phyloP scores from a whole-genome alignment of 768 basidiomycete genomes.

The Trametes punicea region DNA sequence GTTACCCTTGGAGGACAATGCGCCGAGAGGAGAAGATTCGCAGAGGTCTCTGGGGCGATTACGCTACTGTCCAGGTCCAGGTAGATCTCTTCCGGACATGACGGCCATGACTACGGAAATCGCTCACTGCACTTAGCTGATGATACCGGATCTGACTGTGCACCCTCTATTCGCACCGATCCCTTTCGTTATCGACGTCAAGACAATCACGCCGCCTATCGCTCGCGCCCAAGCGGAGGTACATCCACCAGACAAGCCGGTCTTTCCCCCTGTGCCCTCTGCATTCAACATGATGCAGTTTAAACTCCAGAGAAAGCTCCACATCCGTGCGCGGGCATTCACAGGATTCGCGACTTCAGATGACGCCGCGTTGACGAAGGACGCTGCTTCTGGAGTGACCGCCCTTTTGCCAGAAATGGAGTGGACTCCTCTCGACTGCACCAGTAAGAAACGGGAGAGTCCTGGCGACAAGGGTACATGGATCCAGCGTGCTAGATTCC shows the following conservation, averaged over 20 bases:
- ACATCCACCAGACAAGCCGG: conserved; percentile 5
- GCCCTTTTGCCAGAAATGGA: background rate
- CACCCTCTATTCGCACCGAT: conserved; percentile 21
- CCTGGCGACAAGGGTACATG: conserved; percentile 10
- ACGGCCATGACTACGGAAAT: background rate
- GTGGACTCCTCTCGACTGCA: background rate
- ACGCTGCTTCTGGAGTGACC: background rate
- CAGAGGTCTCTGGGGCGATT: conserved; percentile 12
- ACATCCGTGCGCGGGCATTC: background rate
- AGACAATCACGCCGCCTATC: conserved; percentile 15
- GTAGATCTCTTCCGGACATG: background rate
- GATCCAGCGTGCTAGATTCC: conserved; percentile 18
- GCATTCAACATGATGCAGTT: conserved; percentile 1
- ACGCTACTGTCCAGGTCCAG: conserved; percentile 11
- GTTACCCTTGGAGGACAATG: background rate
- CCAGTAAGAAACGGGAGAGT: background rate
- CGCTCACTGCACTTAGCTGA: background rate
- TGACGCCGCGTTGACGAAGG: background rate
- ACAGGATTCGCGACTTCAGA: background rate
- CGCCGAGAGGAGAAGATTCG: conserved; percentile 3
- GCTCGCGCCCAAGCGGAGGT: conserved; percentile 1
- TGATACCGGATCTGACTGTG: background rate
- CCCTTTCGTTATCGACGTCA: conserved; percentile 19
- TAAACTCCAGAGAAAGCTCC: conserved; percentile 3
- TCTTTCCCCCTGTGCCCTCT: conserved; percentile 7